Evolutionary conservation across 1,139 yeast genomes (phyloP), one percentile per base, ranked within the genome.

Genomic region (Yamadazyma atmosphaerica): DNA sequence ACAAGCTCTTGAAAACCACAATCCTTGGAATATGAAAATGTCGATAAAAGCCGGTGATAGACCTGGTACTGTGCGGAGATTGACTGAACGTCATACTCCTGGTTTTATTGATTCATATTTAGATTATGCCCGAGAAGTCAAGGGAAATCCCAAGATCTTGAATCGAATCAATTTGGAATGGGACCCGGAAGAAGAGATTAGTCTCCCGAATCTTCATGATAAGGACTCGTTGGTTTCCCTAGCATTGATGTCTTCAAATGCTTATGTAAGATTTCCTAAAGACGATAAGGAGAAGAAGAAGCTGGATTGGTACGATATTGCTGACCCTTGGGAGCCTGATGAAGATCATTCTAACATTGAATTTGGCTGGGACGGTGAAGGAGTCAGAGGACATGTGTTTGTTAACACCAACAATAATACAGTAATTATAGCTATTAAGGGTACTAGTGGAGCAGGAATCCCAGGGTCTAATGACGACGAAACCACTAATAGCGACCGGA

Each of bases 341-440:
- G 58, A 60, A 29, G 55, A 58, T 5, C 46, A 65, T 45, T 55
- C 51, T 3, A 61, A 64, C 37, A 45, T 70, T 27, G 71, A 76
- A 34, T 85, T 83, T 57, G 98, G 98, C 2, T 94, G 98, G 98
- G 78, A 78, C 42, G 81, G 73, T 12, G 80, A 78, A 43, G 98
- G 97, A 0, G 64, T 92, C 4, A 68, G 98, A 31, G 98, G 98
- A 2, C 97, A 92, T 56, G 81, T 94, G 1, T 92, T 92, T 63
- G 83, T 81, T 11, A 81, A 83, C 49, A 74, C 74, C 11, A 79
- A 75, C 42, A 72, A 80, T 30, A 69, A 79, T 22, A 75, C 86
- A 0, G 88, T 88, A 12, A 84, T 94, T 2, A 77, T 92, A 34
- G 82, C 96, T 0, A 72, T 88, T 43, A 92, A 92, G 61, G 98